Evolutionary conservation across 352 stramenopile genomes (phyloP), one percentile per base, ranked within the genome.

Genomic region (Salisapilia sapeloensis): DNA sequence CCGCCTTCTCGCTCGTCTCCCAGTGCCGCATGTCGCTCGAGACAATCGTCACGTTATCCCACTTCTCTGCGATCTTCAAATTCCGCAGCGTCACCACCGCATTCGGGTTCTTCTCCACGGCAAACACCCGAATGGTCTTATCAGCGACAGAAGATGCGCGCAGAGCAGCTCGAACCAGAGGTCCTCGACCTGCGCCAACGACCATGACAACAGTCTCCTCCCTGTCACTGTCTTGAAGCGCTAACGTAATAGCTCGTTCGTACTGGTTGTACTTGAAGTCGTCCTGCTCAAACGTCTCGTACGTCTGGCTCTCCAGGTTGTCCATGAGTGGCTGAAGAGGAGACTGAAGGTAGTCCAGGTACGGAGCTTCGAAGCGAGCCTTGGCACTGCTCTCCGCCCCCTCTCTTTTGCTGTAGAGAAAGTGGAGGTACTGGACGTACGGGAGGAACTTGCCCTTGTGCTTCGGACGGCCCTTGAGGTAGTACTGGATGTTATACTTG

Each of bases 31-130:
- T 93, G 36, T 94, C 82, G 4, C 60, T 71, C 29, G 75, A 39
- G 4, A 94, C 54, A 33, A 94, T 81, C n/a, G 57, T 79, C 13
- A 86, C 61, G 37, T 71, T 61, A 49, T 92, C 56, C 89, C 72
- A 84, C 49, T 72, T 69, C 59, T 87, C 70, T 50, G 79, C 76
- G 15, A 72, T 62, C 46, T 86, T 86, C 23, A 83, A 55, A 44
- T 86, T 86, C 8, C 71, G 66, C 26, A 86, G 42, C 29, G 95
- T 98, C 24, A 98, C 80, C 17, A 99, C 67, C 4, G 95, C 95
- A 38, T 97, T 98, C 6, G 92, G 83, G 57, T 99, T 99, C 59
- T 99, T 99, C 58, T 99, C 94, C 12, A 99, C 77, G 0, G 93
- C 94, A 35, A 94, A 94, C 38, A 98, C 83, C 10, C 69, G 53